Percentiles rank a stretch among this genome's conserved stretches.
Conservation (phyloP, 306 rosid genomes). For the Clitoria ternatea region DNA sequence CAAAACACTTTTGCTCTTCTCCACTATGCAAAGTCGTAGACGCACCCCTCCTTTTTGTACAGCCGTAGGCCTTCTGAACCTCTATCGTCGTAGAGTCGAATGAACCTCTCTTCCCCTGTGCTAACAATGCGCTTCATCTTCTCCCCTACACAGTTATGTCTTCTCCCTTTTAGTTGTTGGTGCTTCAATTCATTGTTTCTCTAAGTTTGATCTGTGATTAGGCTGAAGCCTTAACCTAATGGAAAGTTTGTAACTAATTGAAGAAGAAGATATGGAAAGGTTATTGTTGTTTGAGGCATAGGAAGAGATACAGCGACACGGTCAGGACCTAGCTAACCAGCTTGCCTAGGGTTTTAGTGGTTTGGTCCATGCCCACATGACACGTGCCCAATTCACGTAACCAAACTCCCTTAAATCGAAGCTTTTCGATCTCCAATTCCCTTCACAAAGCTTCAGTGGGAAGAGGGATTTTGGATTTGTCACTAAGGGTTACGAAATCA, state of each 20-base stretch:
- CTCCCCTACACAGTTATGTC: no score
- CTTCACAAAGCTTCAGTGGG: slow-evolving; percentile 55
- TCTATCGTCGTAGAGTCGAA: no score
- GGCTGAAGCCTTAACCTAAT: background rate
- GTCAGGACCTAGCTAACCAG: slow-evolving; percentile 92
- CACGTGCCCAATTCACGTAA: slow-evolving; percentile 76
- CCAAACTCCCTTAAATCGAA: slow-evolving; percentile 69
- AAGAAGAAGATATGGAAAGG: slow-evolving; percentile 57
- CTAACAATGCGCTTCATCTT: no score
- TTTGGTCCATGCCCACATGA: slow-evolving; percentile 72
- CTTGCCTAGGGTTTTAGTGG: slow-evolving; percentile 90
- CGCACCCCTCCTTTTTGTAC: no score
- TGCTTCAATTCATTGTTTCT: background rate
- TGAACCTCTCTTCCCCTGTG: no score
- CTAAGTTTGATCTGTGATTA: no score
- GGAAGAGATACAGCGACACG: slow-evolving; percentile 98
- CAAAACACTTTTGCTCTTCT: no score
- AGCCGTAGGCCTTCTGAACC: no score
- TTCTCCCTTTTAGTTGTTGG: background rate
- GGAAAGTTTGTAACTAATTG: slow-evolving; percentile 24
- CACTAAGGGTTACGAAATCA: slow-evolving; percentile 37
- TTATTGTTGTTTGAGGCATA: slow-evolving; percentile 90
- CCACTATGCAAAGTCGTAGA: no score
- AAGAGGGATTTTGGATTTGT: slow-evolving; percentile 52
- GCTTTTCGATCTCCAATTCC: slow-evolving; percentile 78